Evolutionary conservation across 306 rosid genomes (phyloP), one percentile per base, ranked within the genome.

Genomic region (Arachis stenosperma): DNA sequence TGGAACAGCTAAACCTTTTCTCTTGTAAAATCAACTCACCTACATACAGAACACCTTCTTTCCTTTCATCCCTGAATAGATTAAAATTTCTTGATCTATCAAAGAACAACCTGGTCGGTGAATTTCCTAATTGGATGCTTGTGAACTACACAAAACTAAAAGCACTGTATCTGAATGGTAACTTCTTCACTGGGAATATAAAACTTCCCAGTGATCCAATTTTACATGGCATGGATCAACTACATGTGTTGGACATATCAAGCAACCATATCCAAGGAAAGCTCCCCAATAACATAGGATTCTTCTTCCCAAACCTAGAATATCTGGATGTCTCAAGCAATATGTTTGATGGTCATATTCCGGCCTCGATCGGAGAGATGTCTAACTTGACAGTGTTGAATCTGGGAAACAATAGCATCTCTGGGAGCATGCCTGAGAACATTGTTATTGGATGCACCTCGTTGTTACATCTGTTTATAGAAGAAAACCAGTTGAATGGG

Each of bases 51-150:
- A 46, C 63, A 39, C 81, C 81, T 12, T 54, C 40, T 13, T 77
- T 77, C 59, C 63, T 69, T 13, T 30, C 11, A 1, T 36, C 63
- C 8, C 80, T 75, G 44, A 53, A 4, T 5, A 15, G 41, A 5
- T 47, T 80, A 53, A 22, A 14, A 64, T 3, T 0, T 8, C 15
- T 80, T 13, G 77, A 62, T 60, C 39, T 75, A 27, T 52, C 76
- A 6, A 8, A 55, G 5, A 80, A 80, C 60, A 55, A 75, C 11
- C 29, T 75, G 7, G 13, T 42, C 10, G 80, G 77, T 5, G 41
- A 2, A 40, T 70, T 81, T 65, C 81, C 81, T 2, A 40, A 0
- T 5, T 81, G 81, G 83, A 22, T 79, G 56, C 6, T 79, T 29
- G 6, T 48, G 40, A 79, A 79, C 39, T 48, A 79, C 33, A 2